These are phyloP conservation scores for Dactylellina sp. DNA, from an alignment of 2,329 filamentous ascomycete genomes.

Conservation along the genomic window DNA sequence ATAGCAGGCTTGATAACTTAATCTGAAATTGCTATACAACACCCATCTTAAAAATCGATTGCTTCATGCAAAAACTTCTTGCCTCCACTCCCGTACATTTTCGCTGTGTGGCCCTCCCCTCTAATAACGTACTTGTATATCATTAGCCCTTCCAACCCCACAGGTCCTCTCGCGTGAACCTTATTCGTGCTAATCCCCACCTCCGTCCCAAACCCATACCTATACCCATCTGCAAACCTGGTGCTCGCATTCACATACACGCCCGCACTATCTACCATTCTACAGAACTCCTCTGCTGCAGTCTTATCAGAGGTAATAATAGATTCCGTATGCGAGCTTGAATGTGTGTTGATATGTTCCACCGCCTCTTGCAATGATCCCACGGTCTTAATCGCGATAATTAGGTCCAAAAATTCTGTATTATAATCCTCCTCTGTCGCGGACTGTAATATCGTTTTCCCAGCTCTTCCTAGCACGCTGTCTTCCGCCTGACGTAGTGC, in stretches of 20 bases:
- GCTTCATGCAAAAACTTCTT: slow-evolving; percentile 55
- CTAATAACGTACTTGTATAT: slow-evolving; percentile 97
- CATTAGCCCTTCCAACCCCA: slow-evolving; percentile 91
- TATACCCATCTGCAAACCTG: slow-evolving; percentile 93
- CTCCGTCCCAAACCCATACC: slow-evolving; percentile 97
- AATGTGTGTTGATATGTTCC: slow-evolving; percentile 88
- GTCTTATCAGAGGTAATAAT: slow-evolving; percentile 79
- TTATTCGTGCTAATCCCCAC: slow-evolving; percentile 99
- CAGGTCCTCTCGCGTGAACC: slow-evolving; percentile 92
- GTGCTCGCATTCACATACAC: slow-evolving; percentile 98
- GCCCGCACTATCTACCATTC: slow-evolving; percentile 85
- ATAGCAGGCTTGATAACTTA: too few species aligned
- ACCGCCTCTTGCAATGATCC: slow-evolving; percentile 77
- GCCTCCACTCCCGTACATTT: slow-evolving; percentile 43
- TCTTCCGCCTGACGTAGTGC: slow-evolving; percentile 69
- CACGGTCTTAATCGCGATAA: slow-evolving; percentile 85
- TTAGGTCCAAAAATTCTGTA: slow-evolving; percentile 89
- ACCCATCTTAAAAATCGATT: slow-evolving; percentile 19
- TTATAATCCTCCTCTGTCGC: slow-evolving; percentile 78
- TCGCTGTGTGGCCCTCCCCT: slow-evolving; percentile 76
- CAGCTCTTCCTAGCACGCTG: slow-evolving; percentile 59
- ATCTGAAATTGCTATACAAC: neutral
- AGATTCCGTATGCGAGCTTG: slow-evolving; percentile 86
- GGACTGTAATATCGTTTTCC: slow-evolving; percentile 71
- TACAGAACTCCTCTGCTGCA: slow-evolving; percentile 84